phyloP scores from a whole-genome alignment of 2,329 filamentous ascomycete species.

The Tolypocladium album region DNA sequence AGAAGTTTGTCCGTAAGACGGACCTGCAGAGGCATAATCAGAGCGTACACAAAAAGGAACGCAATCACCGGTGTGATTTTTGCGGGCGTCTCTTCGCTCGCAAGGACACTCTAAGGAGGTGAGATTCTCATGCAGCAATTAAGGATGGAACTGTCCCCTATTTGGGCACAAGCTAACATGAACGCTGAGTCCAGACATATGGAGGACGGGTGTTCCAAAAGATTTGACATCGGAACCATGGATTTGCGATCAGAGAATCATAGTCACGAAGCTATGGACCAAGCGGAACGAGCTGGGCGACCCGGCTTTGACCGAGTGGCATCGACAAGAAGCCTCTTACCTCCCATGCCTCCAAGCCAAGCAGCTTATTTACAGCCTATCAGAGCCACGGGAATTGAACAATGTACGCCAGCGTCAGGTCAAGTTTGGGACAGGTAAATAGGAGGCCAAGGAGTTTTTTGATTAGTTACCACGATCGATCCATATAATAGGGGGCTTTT shows the following conservation, averaged over 20 bases:
- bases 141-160: too few relatives aligned
- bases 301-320: neutral
- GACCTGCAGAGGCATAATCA: slow-evolving; percentile 57
- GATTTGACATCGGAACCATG: slow-evolving; percentile 47
- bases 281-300: neutral
- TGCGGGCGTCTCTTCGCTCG: slow-evolving; percentile 65
- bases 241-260: slow-evolving; percentile 27
- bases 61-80: slow-evolving; percentile 58
- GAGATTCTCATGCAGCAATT: slow-evolving; percentile 12
- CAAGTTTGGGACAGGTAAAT: neutral
- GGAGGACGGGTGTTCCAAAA: slow-evolving; percentile 64
- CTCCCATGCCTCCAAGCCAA: neutral
- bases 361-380: neutral
- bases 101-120: slow-evolving; percentile 77
- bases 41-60: slow-evolving; percentile 63
- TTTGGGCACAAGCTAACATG: neutral
- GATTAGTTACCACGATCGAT: neutral
- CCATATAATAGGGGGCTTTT: neutral
- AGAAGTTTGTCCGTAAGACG: slow-evolving; percentile 72
- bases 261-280: neutral
- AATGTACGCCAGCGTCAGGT: neutral
- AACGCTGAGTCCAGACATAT: slow-evolving; percentile 46
- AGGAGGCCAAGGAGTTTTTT: neutral
- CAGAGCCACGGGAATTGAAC: neutral
- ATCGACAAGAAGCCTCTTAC: neutral